Evolutionary conservation across 257 asterid species (phyloP).

Genomic region (Euphrasia confusa): DNA sequence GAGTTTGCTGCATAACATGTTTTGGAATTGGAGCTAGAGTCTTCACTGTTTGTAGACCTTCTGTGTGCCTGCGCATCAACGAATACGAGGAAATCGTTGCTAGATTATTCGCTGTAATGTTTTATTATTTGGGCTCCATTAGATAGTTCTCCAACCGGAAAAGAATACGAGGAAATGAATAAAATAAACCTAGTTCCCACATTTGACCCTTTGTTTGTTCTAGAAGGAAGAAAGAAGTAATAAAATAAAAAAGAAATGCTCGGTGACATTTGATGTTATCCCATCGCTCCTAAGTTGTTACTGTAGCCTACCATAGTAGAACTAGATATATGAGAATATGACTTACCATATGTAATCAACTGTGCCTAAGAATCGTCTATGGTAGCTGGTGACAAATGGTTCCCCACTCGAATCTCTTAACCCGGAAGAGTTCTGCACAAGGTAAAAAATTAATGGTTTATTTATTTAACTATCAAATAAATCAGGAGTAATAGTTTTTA

Average conservation of each 20-base stretch:
- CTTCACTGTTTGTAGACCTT: conserved; percentile 69
- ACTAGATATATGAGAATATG: conserved; percentile 22
- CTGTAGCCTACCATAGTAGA: background rate
- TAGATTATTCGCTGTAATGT: background rate
- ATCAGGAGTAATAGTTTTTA: conserved; percentile 15
- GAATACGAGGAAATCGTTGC: background rate
- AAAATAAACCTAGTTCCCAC: background rate
- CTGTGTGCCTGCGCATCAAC: conserved; percentile 61
- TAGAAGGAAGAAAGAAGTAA: background rate
- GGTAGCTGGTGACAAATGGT: conserved; percentile 84
- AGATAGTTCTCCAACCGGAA: conserved; percentile 11
- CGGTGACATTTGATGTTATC: too few relatives aligned
- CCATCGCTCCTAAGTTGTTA: too few relatives aligned
- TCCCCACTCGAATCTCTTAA: conserved; percentile 79
- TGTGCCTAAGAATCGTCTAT: conserved; percentile 76
- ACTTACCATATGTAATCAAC: conserved; percentile 96
- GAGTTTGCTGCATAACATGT: conserved; percentile 78
- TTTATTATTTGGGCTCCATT: conserved; percentile 10
- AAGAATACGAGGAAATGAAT: background rate
- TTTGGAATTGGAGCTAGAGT: conserved; percentile 92
- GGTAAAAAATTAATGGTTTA: conserved; percentile 11
- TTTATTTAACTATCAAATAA: background rate
- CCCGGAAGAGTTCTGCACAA: conserved; percentile 53
- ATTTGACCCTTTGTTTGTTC: background rate
- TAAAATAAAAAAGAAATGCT: too few relatives aligned